A percentile compares a stretch with the other conserved stretches of the same genome.
Conservation (phyloP, 768 basidiomycete genomes). For the Calocera viscosa region DNA sequence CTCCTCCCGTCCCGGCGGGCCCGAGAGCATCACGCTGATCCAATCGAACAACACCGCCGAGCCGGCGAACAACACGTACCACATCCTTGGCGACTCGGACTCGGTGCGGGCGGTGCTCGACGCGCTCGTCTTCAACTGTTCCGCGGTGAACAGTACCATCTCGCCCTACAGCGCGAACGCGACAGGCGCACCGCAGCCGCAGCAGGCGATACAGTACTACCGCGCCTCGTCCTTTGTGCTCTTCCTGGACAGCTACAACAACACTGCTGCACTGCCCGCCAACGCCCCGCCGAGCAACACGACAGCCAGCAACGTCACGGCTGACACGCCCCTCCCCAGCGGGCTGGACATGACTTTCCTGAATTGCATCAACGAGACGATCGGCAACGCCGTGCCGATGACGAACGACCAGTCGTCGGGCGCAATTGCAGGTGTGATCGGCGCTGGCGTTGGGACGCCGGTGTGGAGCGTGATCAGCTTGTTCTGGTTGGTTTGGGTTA, state of each 20-base stretch:
- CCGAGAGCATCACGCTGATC: constrained; percentile 2
- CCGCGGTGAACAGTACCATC: not conserved
- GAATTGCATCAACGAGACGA: constrained; percentile 12
- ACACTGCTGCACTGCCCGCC: constrained; percentile 3
- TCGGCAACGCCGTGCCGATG: constrained; percentile 10
- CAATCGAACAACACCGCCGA: constrained; percentile 1
- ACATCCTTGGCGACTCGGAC: constrained; percentile 9
- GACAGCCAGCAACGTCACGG: constrained; percentile 5
- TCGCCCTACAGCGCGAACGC: not conserved
- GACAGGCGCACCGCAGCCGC: not conserved
- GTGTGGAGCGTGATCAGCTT: not conserved
- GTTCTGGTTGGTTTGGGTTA: not conserved
- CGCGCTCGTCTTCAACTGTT: constrained; percentile 9
- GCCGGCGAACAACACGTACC: constrained; percentile 3
- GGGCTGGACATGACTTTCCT: constrained; percentile 10
- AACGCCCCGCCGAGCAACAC: constrained; percentile 10
- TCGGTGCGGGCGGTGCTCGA: constrained; percentile 8
- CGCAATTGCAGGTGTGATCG: not conserved
- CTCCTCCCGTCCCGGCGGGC: constrained; percentile 13
- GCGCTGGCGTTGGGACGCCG: not conserved
- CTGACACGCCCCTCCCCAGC: constrained; percentile 9
- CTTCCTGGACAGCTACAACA: constrained; percentile 7
- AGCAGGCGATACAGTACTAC: constrained; percentile 14
- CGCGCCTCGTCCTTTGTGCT: constrained; percentile 13
- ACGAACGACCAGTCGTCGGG: constrained; percentile 6